Percentiles rank a stretch among this genome's conserved stretches.
Conservation (phyloP, 2,329 filamentous ascomycete genomes). For the Colletotrichum musicola region DNA sequence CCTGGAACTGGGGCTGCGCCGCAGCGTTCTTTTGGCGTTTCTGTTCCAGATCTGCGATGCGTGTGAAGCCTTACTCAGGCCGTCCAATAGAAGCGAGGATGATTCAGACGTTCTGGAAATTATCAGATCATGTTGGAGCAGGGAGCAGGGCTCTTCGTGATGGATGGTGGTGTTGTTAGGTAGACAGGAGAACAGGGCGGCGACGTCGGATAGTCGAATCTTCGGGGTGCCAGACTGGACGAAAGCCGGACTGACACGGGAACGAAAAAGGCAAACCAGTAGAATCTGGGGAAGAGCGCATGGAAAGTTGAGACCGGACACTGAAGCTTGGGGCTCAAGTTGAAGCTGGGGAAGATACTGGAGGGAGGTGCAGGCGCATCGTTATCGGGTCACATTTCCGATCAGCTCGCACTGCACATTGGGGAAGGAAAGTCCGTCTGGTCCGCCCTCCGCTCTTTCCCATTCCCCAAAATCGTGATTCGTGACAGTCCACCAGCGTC, state of each 20-base stretch:
- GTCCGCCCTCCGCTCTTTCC: not conserved
- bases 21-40: conserved; percentile 20
- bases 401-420: not conserved
- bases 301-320: not conserved
- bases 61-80: conserved; percentile 17
- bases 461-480: not conserved
- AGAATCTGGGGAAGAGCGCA: conserved; percentile 10
- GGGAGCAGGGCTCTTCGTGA: conserved; percentile 11
- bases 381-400: not conserved
- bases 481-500: too few species aligned
- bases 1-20: not conserved
- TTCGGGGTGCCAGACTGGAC: conserved; percentile 4
- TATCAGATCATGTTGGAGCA: conserved; percentile 34
- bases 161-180: not conserved
- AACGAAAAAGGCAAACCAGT: conserved; percentile 4
- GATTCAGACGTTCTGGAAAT: conserved; percentile 9
- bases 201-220: not conserved
- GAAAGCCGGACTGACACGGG: conserved; percentile 10
- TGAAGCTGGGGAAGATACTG: too few species aligned
- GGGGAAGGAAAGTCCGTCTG: conserved; percentile 14
- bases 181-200: not conserved
- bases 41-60: conserved; percentile 26
- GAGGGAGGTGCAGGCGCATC: not conserved
- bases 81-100: conserved; percentile 8
- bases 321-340: not conserved